A percentile compares a stretch with the other conserved stretches of the same genome.
phyloP scores from a whole-genome alignment of 352 stramenopile species.

The Globisporangium canariense region DNA sequence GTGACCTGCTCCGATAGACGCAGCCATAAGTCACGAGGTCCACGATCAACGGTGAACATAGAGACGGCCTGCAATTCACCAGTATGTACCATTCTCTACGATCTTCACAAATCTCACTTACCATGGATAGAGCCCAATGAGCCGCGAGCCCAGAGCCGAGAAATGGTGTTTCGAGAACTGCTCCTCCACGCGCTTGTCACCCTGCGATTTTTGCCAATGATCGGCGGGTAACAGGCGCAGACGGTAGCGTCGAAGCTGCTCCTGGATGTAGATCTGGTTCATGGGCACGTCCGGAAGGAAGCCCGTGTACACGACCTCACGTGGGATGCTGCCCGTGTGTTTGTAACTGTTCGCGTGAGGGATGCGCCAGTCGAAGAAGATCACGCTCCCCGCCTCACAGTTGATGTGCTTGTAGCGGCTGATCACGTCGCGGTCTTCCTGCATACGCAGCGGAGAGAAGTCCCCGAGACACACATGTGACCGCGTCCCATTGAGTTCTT shows the following conservation, averaged over 20 bases:
- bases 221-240: conserved; percentile 59
- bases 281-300: conserved; percentile 71
- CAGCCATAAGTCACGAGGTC: too few relatives aligned
- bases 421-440: conserved; percentile 79
- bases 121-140: conserved; percentile 69
- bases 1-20: too few relatives aligned
- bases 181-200: conserved; percentile 49
- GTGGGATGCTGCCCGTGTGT: conserved; percentile 50
- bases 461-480: conserved; percentile 83
- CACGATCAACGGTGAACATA: too few relatives aligned
- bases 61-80: too few relatives aligned
- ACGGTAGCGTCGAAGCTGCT: conserved; percentile 73
- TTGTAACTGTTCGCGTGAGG: conserved; percentile 87
- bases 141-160: conserved; percentile 48
- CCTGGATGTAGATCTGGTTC: conserved; percentile 66
- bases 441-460: conserved; percentile 84
- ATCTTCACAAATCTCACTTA: conserved; percentile 8
- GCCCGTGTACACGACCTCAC: conserved; percentile 85
- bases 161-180: conserved; percentile 68
- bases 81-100: neutral
- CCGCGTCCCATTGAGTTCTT: conserved; percentile 17
- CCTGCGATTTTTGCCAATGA: conserved; percentile 77
- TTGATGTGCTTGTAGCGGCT: conserved; percentile 63
- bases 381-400: conserved; percentile 64
- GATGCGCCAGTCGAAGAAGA: conserved; percentile 88